Percentiles rank a stretch among this genome's conserved stretches.
Conservation (phyloP, 176 grass and related monocot genomes). For the Avena atlantica region DNA sequence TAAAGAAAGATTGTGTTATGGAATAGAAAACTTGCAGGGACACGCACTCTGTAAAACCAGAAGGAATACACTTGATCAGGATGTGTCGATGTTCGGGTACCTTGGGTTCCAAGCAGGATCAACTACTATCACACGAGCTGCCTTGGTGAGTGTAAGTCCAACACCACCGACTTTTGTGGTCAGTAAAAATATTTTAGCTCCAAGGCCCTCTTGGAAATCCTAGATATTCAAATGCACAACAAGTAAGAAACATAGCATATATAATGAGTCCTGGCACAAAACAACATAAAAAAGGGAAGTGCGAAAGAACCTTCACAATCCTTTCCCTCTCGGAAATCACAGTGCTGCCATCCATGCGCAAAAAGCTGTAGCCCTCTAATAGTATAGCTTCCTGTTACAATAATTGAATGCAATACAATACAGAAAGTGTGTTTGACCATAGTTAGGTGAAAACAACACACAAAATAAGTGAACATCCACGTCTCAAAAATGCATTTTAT, state of each 20-base stretch:
- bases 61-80: neutral
- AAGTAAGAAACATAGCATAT: conserved; percentile 40
- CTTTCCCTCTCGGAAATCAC: conserved; percentile 77
- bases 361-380: conserved; percentile 72
- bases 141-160: conserved; percentile 96
- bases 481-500: neutral
- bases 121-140: conserved; percentile 92
- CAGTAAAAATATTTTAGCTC: conserved; percentile 90
- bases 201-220: conserved; percentile 85
- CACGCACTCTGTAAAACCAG: conserved; percentile 1
- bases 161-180: conserved; percentile 96
- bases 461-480: conserved; percentile 19
- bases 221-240: conserved; percentile 42
- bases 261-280: conserved; percentile 32
- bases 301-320: conserved; percentile 74
- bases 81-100: conserved; percentile 45
- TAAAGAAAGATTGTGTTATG: conserved; percentile 39
- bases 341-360: conserved; percentile 88
- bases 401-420: conserved; percentile 23
- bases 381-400: conserved; percentile 76
- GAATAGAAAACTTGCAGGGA: neutral
- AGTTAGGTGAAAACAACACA: conserved; percentile 23
- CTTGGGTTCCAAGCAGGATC: conserved; percentile 99
- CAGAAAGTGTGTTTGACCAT: neutral
- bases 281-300: conserved; percentile 1